Evolutionary conservation across 352 stramenopile genomes (phyloP), one percentile per base, ranked within the genome.

Genomic region (Blastocystis sp.): DNA sequence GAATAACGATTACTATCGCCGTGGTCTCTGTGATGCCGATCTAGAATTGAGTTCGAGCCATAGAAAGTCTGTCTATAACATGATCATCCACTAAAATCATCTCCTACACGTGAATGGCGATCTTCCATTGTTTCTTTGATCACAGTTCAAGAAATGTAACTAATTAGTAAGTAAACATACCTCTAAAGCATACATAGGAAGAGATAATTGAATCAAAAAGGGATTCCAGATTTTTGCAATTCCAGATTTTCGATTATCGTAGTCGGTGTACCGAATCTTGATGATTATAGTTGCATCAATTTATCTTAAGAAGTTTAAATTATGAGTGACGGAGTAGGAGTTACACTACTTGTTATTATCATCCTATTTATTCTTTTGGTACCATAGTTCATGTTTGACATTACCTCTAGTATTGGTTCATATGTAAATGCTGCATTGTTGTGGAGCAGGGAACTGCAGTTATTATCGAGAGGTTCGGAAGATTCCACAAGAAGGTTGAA

Each of bases 391-490:
- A n/a, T 13, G 13, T 59, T 59, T 59, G 11, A 13, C 20, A n/a
- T 59, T 13, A 59, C 1, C 50, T 50, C 34, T 84, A 84, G 73
- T 84, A 84, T 43, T 84, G 73, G 73, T 80, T 80, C 23, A 64
- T 80, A 9, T 80, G 70, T 53, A 80, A 80, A 47, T 80, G 70
- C 34, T 62, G 41, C 18, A 70, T 79, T 20, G 59, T 90, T 4
- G 88, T 90, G 11, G 88, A 90, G 61, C 66, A 90, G 41, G 87
- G 87, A 63, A 90, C 79, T 13, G 61, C 64, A n/a, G 82, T 91
- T 9, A 90, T 91, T 87, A 76, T 91, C 41, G 90, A 91, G 61
- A 63, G 90, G 50, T 91, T 89, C 55, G 90, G 80, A 7, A 80
- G 77, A n/a, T 90, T 88, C 61, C 66, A 77, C 20, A 88, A 77